Percentiles rank a stretch among this genome's conserved stretches.
phyloP scores from a whole-genome alignment of 2,329 filamentous ascomycete genomes.

The Claviceps monticola region DNA sequence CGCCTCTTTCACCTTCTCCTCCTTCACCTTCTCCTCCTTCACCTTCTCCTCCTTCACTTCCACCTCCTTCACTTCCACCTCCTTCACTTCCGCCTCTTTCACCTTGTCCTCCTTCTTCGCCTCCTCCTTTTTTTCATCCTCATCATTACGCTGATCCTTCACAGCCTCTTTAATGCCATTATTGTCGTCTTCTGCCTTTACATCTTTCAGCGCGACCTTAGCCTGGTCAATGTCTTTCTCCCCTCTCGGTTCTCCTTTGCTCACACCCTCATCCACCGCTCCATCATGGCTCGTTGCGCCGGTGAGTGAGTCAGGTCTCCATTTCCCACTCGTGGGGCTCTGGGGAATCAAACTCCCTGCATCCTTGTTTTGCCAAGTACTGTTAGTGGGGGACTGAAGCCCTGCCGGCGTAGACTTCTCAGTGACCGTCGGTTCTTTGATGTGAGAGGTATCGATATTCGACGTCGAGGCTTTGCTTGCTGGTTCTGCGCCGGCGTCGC shows the following conservation, averaged over 20 bases:
- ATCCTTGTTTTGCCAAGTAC: conserved; percentile 5
- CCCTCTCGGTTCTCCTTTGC: conserved; percentile 17
- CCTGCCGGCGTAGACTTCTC: conserved; percentile 11
- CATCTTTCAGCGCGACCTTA: conserved; percentile 17
- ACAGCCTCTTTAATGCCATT: conserved; percentile 8
- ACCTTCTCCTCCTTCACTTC: conserved; percentile 12
- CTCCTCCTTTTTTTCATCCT: no score
- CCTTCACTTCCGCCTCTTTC: conserved; percentile 9
- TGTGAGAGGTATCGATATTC: not conserved
- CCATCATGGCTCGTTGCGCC: conserved; percentile 16
- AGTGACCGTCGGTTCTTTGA: conserved; percentile 7
- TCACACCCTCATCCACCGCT: conserved; percentile 15
- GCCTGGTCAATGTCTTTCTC: conserved; percentile 27
- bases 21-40: conserved; percentile 12
- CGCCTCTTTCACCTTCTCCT: conserved; percentile 9
- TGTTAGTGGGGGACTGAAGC: conserved; percentile 13
- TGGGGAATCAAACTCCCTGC: conserved; percentile 6
- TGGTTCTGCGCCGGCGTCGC: conserved; percentile 3
- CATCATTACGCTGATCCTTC: no score
- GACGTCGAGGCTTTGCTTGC: not conserved
- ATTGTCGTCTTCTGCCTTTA: conserved; percentile 12
- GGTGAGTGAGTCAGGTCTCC: conserved; percentile 2
- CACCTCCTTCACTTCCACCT: conserved; percentile 11
- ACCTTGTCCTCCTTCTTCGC: conserved; percentile 15
- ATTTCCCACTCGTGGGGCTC: conserved; percentile 7